Conservation (phyloP, 1,139 yeast genomes). For the Petasospora rhodanensis region DNA sequence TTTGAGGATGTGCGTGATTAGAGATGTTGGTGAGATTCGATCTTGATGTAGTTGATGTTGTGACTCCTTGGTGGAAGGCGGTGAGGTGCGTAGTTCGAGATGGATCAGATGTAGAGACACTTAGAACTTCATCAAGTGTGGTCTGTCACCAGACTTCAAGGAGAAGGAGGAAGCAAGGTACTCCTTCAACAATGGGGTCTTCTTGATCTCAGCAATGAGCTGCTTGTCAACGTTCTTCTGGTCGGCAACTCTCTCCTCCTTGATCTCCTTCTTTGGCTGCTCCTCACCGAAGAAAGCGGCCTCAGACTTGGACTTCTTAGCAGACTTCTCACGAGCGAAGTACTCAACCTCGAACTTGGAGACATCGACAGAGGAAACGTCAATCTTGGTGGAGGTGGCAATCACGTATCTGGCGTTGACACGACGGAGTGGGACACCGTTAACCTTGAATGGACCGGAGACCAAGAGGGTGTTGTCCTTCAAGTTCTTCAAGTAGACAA, state of each 20-base stretch:
- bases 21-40: too few species aligned
- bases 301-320: constrained; percentile 70
- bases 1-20: constrained; percentile 2
- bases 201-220: constrained; percentile 81
- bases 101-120: not conserved
- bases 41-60: not conserved
- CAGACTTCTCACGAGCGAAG: constrained; percentile 85
- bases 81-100: not conserved
- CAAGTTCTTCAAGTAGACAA: constrained; percentile 84
- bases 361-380: constrained; percentile 67
- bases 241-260: constrained; percentile 87
- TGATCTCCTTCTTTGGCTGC: constrained; percentile 68
- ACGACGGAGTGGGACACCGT: constrained; percentile 97
- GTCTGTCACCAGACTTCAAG: constrained; percentile 91
- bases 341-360: constrained; percentile 82
- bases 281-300: constrained; percentile 81
- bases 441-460: constrained; percentile 93
- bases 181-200: constrained; percentile 89
- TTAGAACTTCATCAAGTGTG: constrained; percentile 90
- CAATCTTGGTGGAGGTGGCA: constrained; percentile 86
- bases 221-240: constrained; percentile 88
- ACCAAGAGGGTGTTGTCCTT: constrained; percentile 92
- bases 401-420: constrained; percentile 93
- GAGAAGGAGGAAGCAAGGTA: constrained; percentile 89
- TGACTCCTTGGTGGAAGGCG: not conserved